phyloP scores from a whole-genome alignment of 306 rosid genomes.

The Cyclanthera cordifolia region DNA sequence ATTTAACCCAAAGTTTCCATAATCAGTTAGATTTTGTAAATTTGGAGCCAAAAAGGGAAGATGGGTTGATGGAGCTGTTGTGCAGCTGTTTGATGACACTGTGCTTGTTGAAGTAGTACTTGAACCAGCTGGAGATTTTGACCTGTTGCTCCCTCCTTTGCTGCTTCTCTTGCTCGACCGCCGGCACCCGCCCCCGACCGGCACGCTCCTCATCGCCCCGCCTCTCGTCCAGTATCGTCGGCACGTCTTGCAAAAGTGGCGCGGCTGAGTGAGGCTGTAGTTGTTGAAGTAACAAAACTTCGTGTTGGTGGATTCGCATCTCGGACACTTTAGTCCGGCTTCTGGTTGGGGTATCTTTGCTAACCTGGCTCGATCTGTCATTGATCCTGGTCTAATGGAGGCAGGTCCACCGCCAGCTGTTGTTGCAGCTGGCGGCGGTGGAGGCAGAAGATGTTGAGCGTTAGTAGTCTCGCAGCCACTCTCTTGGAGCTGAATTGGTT shows the following conservation, averaged over 20 bases:
- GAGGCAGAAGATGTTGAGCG: slow-evolving; percentile 24
- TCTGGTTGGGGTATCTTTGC: slow-evolving; percentile 53
- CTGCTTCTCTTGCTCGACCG: slow-evolving; percentile 51
- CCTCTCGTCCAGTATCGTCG: slow-evolving; percentile 88
- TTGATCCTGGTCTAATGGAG: slow-evolving; percentile 47
- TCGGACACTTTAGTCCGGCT: slow-evolving; percentile 46
- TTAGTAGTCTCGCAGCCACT: slow-evolving; percentile 22
- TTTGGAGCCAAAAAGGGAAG: slow-evolving; percentile 38
- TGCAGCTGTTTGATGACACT: slow-evolving; percentile 36
- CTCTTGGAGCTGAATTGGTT: slow-evolving; percentile 25
- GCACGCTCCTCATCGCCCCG: slow-evolving; percentile 68
- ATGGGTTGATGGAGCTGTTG: slow-evolving; percentile 22
- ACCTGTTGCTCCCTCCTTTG: slow-evolving; percentile 11
- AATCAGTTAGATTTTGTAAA: slow-evolving; percentile 36
- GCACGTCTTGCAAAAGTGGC: slow-evolving; percentile 82
- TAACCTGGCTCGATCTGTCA: slow-evolving; percentile 55
- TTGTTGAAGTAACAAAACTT: slow-evolving; percentile 89
- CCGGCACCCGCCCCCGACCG: slow-evolving; percentile 80
- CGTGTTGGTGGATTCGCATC: slow-evolving; percentile 72
- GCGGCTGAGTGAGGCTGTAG: slow-evolving; percentile 65
- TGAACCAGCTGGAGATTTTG: slow-evolving; percentile 26
- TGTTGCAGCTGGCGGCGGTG: slow-evolving; percentile 1
- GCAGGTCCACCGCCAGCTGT: neutral
- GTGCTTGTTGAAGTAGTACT: slow-evolving; percentile 29
- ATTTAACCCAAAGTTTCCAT: slow-evolving; percentile 29